Percentiles rank a stretch among this genome's conserved stretches.
These are phyloP conservation scores for Albizia julibrissin DNA, from an alignment of 306 rosid genomes.

Conservation along the genomic window DNA sequence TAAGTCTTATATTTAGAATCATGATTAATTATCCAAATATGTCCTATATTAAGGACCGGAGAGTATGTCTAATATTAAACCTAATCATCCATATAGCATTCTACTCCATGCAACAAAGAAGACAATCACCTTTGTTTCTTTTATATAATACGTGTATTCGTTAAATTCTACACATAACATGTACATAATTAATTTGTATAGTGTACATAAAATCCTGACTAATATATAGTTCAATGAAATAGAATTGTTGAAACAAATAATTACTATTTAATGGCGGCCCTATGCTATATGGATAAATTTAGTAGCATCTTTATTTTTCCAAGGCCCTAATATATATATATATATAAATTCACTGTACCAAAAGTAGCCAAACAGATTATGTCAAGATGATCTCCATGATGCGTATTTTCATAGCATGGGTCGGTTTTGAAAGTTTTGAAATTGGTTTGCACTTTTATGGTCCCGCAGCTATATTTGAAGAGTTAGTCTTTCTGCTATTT, in stretches of 20 bases:
- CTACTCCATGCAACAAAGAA: neutral
- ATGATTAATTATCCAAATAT: too few relatives aligned
- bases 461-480: conserved; percentile 52
- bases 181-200: too few relatives aligned
- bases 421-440: conserved; percentile 37
- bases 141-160: neutral
- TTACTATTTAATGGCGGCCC: neutral
- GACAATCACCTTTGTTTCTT: neutral
- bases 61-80: neutral
- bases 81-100: neutral
- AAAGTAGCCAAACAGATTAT: conserved; percentile 39
- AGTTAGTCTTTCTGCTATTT: conserved; percentile 43
- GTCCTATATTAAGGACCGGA: too few relatives aligned
- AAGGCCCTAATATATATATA: neutral
- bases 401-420: conserved; percentile 46
- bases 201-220: too few relatives aligned
- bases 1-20: too few relatives aligned
- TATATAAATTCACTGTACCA: conserved; percentile 33
- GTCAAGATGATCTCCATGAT: conserved; percentile 35
- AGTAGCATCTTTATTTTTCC: neutral
- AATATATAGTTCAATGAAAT: too few relatives aligned
- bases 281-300: neutral
- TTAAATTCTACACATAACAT: too few relatives aligned
- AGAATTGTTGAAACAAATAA: neutral
- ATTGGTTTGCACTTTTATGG: conserved; percentile 42